Evolutionary conservation across 805 yeast genomes (phyloP), one percentile per base, ranked within the genome.

Genomic region (Kuraishia ogatae): DNA sequence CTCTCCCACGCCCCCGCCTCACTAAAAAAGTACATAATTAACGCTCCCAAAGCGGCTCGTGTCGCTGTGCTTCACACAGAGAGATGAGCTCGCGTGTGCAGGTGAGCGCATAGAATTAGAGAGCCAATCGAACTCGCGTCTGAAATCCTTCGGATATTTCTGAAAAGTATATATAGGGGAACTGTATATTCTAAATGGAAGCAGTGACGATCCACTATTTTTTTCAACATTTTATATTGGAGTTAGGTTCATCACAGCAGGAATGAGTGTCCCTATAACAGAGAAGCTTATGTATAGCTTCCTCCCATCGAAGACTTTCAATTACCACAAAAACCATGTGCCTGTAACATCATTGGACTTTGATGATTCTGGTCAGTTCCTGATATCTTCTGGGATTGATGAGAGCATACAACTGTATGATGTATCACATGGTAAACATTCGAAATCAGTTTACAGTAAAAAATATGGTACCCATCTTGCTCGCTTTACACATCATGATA

Each of bases 381-480:
- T 89, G 39, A 69, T 94, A 39, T 79, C 96, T 1, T 75, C 94
- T 0, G 90, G 96, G 2, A 82, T 84, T 6, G 96, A 89, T 70
- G 93, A 89, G 64, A 76, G 87, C 24, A 83, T 94, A 62, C 96
- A 90, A 63, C 71, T 94, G 20, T 93, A 90, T 67, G 96, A 93
- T 69, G 73, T 80, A 20, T 71, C 79, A 39, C 77, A 78, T 57
- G 97, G 97, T 5, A 75, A 78, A 54, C 87, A 83, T 58, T 62
- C 77, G 50, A 87, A 85, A 61, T 81, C 90, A 2, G 78, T 89
- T 8, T 85, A 81, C 57, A 85, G 94, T 28, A 92, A 91, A 71
- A 94, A 94, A 65, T 94, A 94, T 62, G 99, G 99, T 0, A 88
- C 91, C 56, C 91, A 89, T 64, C 70, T 89, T 46, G 97, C 97